A percentile compares a stretch with the other conserved stretches of the same genome.
These are phyloP conservation scores for Boechera divaricarpa DNA, from an alignment of 345 rosid genomes.

Conservation along the genomic window DNA sequence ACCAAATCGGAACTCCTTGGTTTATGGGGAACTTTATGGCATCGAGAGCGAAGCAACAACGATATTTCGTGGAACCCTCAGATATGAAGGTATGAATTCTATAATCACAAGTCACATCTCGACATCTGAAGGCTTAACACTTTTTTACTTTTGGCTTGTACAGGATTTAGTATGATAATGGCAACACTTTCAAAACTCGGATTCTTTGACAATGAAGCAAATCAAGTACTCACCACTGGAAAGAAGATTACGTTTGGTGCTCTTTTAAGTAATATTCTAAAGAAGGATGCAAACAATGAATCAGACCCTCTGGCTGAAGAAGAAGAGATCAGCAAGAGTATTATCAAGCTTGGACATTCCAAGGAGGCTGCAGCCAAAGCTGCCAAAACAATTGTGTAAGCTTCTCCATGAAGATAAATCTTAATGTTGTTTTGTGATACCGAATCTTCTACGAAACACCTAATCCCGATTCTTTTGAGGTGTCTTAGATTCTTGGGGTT, in stretches of 20 bases:
- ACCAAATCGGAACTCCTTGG: slow-evolving; percentile 85
- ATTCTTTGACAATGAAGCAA: slow-evolving; percentile 58
- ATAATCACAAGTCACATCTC: background rate
- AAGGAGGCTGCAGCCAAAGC: slow-evolving; percentile 62
- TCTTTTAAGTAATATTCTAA: slow-evolving; percentile 62
- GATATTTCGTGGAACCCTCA: slow-evolving; percentile 89
- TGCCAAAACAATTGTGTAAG: slow-evolving; percentile 79
- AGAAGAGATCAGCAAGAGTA: slow-evolving; percentile 61
- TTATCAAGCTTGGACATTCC: slow-evolving; percentile 66
- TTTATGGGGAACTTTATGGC: slow-evolving; percentile 77
- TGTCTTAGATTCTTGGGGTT: slow-evolving; percentile 74
- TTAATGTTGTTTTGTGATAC: slow-evolving; percentile 14
- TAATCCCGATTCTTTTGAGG: slow-evolving; percentile 8
- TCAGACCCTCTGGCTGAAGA: slow-evolving; percentile 51
- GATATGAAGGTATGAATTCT: slow-evolving; percentile 72
- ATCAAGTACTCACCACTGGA: slow-evolving; percentile 52
- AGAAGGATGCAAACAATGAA: slow-evolving; percentile 40
- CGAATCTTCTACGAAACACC: slow-evolving; percentile 13
- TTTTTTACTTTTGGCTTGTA: slow-evolving; percentile 23
- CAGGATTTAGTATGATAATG: slow-evolving; percentile 84
- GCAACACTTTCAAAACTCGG: slow-evolving; percentile 78
- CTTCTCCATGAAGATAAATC: slow-evolving; percentile 1
- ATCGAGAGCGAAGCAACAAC: slow-evolving; percentile 80
- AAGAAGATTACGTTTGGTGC: slow-evolving; percentile 54
- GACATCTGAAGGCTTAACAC: slow-evolving; percentile 5